Conservation (phyloP, 2,329 filamentous ascomycete species). For the Lachnellula suecica region DNA sequence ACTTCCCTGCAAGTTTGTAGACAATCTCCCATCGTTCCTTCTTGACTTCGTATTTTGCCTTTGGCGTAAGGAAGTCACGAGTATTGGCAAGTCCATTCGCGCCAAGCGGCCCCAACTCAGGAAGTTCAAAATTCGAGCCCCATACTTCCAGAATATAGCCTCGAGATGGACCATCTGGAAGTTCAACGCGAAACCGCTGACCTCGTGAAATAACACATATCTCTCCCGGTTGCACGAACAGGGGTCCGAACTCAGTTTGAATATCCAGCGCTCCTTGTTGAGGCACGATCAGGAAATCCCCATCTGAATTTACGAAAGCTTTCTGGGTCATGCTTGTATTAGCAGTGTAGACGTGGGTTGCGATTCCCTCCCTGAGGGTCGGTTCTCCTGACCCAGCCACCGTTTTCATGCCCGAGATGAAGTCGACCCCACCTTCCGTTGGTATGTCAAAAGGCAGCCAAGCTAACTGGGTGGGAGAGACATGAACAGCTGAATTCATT, state of each 20-base stretch:
- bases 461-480: conserved; percentile 44
- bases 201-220: conserved; percentile 64
- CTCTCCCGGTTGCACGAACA: conserved; percentile 63
- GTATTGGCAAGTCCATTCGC: conserved; percentile 63
- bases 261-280: conserved; percentile 59
- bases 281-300: conserved; percentile 63
- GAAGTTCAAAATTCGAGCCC: conserved; percentile 60
- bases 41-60: conserved; percentile 50
- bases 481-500: conserved; percentile 45
- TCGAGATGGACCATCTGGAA: conserved; percentile 57
- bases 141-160: conserved; percentile 65
- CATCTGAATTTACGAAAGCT: conserved; percentile 58
- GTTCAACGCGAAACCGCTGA: conserved; percentile 58
- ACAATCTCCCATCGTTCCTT: conserved; percentile 32
- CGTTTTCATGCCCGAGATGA: conserved; percentile 47
- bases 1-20: conserved; percentile 63
- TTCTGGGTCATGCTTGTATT: conserved; percentile 46
- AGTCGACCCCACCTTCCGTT: conserved; percentile 33
- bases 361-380: conserved; percentile 48
- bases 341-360: conserved; percentile 48
- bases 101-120: conserved; percentile 64
- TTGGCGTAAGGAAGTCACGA: conserved; percentile 63
- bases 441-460: conserved; percentile 46
- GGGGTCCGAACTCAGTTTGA: conserved; percentile 52
- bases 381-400: conserved; percentile 50